Evolutionary conservation across 1,284 basidiomycete genomes (phyloP).

Genomic region (Pholiota adiposa): DNA sequence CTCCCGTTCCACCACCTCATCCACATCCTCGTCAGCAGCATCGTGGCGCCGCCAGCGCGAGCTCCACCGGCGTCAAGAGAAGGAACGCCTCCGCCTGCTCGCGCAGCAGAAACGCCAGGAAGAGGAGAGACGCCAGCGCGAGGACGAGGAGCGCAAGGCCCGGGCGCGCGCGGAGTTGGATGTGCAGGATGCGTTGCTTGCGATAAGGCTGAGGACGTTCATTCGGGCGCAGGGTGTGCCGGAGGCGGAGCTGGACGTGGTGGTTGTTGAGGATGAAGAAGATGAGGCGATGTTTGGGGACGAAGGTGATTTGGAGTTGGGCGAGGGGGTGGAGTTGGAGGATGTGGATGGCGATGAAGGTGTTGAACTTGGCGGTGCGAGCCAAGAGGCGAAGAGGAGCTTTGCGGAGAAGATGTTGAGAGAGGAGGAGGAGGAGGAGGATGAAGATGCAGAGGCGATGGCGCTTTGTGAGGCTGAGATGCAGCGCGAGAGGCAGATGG

Average conservation of each 20-base stretch:
- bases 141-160: slow-evolving; percentile 7
- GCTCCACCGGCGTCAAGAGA: background rate
- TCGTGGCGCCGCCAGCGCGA: background rate
- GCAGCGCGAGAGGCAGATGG: background rate
- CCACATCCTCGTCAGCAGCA: background rate
- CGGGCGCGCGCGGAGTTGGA: slow-evolving; percentile 17
- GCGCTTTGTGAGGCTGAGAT: slow-evolving; percentile 7
- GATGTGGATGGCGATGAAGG: background rate
- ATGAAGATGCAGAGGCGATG: slow-evolving; percentile 8
- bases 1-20: no score
- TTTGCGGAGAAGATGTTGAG: background rate
- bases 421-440: background rate
- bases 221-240: slow-evolving; percentile 21
- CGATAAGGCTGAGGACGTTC: slow-evolving; percentile 21
- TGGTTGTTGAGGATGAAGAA: slow-evolving; percentile 10
- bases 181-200: slow-evolving; percentile 25
- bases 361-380: background rate
- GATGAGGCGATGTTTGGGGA: background rate
- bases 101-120: background rate
- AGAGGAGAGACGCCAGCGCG: background rate
- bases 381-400: background rate
- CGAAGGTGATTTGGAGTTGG: slow-evolving; percentile 2
- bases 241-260: slow-evolving; percentile 18
- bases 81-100: no score
- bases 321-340: slow-evolving; percentile 4